A percentile compares a stretch with the other conserved stretches of the same genome.
Conservation (phyloP, 1,139 yeast species). For the Magnusiomyces suaveolens region DNA sequence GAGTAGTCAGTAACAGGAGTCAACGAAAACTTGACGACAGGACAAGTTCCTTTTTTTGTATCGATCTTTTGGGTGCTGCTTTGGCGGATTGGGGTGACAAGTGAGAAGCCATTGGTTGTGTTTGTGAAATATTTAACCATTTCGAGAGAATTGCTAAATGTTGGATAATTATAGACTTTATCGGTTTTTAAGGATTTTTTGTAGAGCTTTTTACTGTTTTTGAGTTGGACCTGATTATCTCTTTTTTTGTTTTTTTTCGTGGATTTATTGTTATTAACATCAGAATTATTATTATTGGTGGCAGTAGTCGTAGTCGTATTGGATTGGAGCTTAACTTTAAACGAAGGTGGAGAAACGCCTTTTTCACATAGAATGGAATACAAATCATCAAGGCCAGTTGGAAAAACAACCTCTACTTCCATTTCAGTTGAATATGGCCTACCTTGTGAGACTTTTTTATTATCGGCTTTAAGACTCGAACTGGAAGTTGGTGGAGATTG, state of each 20-base stretch:
- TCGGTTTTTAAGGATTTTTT: neutral
- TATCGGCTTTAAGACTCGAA: neutral
- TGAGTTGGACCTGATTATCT: neutral
- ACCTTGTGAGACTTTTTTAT: constrained; percentile 11
- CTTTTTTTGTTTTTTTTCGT: neutral
- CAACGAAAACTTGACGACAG: constrained; percentile 13
- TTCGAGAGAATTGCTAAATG: constrained; percentile 8
- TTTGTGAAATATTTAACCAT: constrained; percentile 9
- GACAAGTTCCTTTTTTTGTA: constrained; percentile 14
- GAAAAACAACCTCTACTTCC: constrained; percentile 11
- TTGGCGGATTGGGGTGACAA: constrained; percentile 13
- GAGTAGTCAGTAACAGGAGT: constrained; percentile 12
- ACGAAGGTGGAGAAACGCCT: constrained; percentile 4
- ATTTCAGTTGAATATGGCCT: constrained; percentile 13
- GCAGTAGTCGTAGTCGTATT: neutral
- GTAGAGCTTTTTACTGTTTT: neutral
- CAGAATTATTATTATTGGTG: neutral
- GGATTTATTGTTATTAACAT: neutral
- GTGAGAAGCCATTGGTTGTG: constrained; percentile 4
- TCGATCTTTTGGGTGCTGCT: constrained; percentile 10
- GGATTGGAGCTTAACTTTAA: constrained; percentile 10
- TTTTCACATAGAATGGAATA: constrained; percentile 10
- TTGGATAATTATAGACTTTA: neutral
- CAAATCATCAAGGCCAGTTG: constrained; percentile 9
- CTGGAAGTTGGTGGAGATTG: neutral